phyloP scores from a whole-genome alignment of 1,139 yeast species.

The Taphrina deformans region DNA sequence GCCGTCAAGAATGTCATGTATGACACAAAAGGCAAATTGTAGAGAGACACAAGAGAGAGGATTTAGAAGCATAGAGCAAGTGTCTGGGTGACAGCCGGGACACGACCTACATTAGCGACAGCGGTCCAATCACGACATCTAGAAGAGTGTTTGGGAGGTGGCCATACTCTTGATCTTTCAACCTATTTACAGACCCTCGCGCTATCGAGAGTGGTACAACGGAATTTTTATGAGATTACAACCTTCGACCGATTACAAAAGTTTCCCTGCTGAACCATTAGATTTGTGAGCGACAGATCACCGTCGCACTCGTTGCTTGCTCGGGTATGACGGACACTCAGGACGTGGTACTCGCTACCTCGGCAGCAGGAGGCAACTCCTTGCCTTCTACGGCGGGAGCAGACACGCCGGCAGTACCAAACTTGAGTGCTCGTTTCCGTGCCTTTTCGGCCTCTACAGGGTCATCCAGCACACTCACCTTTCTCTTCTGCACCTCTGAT shows the following conservation, averaged over 20 bases:
- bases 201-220: not conserved
- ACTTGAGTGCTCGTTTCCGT: slow-evolving; percentile 34
- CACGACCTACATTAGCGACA: not conserved
- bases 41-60: not conserved
- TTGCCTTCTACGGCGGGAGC: not conserved
- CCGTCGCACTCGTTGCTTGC: not conserved
- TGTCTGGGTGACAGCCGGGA: not conserved
- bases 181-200: not conserved
- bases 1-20: slow-evolving; percentile 52
- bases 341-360: not conserved
- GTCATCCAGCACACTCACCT: slow-evolving; percentile 32
- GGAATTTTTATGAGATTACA: not conserved
- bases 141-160: not conserved
- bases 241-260: not conserved
- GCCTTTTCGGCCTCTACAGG: slow-evolving; percentile 36
- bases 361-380: not conserved
- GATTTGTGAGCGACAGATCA: not conserved
- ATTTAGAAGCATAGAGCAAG: not conserved
- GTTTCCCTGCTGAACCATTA: not conserved
- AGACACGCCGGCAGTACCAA: slow-evolving; percentile 5
- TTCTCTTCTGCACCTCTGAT: slow-evolving; percentile 18
- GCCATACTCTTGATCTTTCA: not conserved
- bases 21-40: slow-evolving; percentile 24
- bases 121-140: not conserved
- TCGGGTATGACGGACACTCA: not conserved